Base-by-base conservation (phyloP, 257 asterid species). In the Coffea eugenioides region DNA sequence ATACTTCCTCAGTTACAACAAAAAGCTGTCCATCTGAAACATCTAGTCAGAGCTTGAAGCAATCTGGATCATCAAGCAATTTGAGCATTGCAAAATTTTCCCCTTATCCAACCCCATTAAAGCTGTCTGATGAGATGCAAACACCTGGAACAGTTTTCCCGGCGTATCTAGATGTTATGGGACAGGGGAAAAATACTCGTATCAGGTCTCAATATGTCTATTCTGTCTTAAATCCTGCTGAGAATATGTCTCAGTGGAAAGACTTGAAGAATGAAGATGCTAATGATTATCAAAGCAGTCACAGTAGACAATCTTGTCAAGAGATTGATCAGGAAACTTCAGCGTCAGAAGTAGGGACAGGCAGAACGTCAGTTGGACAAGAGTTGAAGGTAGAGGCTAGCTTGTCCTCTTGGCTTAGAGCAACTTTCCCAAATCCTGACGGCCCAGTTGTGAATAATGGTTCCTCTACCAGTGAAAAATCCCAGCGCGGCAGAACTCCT, bases 111-210 rank as follows among this genome's bases (percentile, higher is more conserved):
- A 95, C 98, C 54, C 98, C 98, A 5, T 77, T 90, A 78, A 92
- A 92, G 82, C 81, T 95, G 73, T 86, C 86, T 62, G 96, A 90
- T 83, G 98, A 92, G 87, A 90, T 94, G 97, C 94, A 93, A 82
- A 93, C 97, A 23, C 97, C 98, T 46, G 98, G 97, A 65, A 91
- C 98, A 84, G 91, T 88, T 80, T 94, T 90, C 82, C 92, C 98
- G 71, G 83, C 90, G 76, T 84, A 88, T 79, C 46, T 84, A 77
- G 85, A 92, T 84, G 77, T 83, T 31, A 64, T 71, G 71, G 90
- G 84, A 15, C 87, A 85, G 80, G 89, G 87, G 52, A 93, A 86
- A 81, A 71, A 80, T 71, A 59, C 83, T 49, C 86, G 88, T 82
- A 86, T 90, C 83, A 86, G 97, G 83, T 87, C 98, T 82, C 97